A percentile compares a stretch with the other conserved stretches of the same genome.
Conservation (phyloP, 2,329 filamentous ascomycete genomes). For the Colletotrichum destructivum region DNA sequence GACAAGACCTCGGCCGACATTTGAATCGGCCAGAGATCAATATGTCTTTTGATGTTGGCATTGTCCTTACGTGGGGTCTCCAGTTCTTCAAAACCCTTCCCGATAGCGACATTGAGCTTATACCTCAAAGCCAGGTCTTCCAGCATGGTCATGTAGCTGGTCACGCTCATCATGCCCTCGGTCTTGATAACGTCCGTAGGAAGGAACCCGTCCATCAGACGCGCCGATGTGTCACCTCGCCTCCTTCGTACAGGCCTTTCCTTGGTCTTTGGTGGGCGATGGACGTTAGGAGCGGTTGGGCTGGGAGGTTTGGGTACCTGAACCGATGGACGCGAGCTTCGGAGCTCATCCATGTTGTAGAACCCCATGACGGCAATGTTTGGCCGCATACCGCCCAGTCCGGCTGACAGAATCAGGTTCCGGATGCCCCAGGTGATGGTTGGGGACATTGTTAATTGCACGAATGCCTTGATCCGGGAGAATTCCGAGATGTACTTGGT, state of each 20-base stretch:
- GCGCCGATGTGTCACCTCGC: slow-evolving; percentile 69
- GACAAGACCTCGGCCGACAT: slow-evolving; percentile 88
- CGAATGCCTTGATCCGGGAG: slow-evolving; percentile 89
- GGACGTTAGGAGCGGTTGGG: slow-evolving; percentile 54
- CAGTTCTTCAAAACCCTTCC: slow-evolving; percentile 83
- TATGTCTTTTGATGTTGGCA: slow-evolving; percentile 78
- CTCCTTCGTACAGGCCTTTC: slow-evolving; percentile 54
- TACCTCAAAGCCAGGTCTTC: slow-evolving; percentile 85
- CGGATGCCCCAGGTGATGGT: slow-evolving; percentile 87
- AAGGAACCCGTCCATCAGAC: slow-evolving; percentile 70
- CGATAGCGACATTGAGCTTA: slow-evolving; percentile 87
- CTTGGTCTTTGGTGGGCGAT: slow-evolving; percentile 49
- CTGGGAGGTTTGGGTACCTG: slow-evolving; percentile 68
- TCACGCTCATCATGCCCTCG: slow-evolving; percentile 78
- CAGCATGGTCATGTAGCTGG: slow-evolving; percentile 84
- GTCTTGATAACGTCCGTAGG: slow-evolving; percentile 80
- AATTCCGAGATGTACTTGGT: slow-evolving; percentile 87
- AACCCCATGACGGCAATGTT: slow-evolving; percentile 89
- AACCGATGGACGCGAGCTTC: slow-evolving; percentile 69
- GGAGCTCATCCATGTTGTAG: slow-evolving; percentile 84
- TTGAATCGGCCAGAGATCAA: slow-evolving; percentile 93
- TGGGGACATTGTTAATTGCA: slow-evolving; percentile 88
- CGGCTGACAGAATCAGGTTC: slow-evolving; percentile 86
- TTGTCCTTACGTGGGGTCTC: slow-evolving; percentile 77
- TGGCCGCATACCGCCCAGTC: slow-evolving; percentile 88